Base-by-base conservation (phyloP, 768 basidiomycete species). In the Gloeostereum incarnatum region DNA sequence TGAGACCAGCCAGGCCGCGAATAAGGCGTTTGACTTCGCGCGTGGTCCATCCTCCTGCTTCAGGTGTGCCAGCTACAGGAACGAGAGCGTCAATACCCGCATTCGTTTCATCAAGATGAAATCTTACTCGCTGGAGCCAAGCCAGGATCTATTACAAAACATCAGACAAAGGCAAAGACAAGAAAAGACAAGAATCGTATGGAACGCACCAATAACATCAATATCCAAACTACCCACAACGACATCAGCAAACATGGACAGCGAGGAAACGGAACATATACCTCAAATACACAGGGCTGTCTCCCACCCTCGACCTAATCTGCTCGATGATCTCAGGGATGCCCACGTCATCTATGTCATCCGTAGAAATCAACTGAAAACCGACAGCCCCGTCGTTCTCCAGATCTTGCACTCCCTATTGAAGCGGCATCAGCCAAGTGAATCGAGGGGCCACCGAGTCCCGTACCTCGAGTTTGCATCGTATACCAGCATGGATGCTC, bases 41-140 rank as follows among this genome's bases (percentile, higher is more conserved):
- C 14, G 75, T 79, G 3, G 87, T 86, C 85, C 83, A 88, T 9
- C 87, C 87, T 22, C 87, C 87, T 2, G 80, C 68, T 55, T 90
- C 87, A 10, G 87, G 87, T 1, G 87, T 89, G 10, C 87, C 85
- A 40, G 88, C 81, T 86, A n/a, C n/a, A n/a, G n/a, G n/a, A n/a
- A n/a, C n/a, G n/a, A n/a, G n/a, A n/a, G n/a, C n/a, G 50, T 3
- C 40, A 31, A 41, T 24, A 44, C 38, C 11, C 17, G 36, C 26
- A 29, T 33, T 43, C 9, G 32, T 25, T 13, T 36, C 11, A 34
- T 29, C 19, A 39, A 18, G 5, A 31, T 13, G 18, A 5, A 42
- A 20, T 63, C 80, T 53, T 50, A 83, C 81, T 85, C 5, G 75
- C 86, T 33, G 86, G 87, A 22, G 87, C 87, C 42, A 86, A 53